Evolutionary conservation across 1,284 basidiomycete species (phyloP).

Genomic region (Coniferiporia sulphurascens): DNA sequence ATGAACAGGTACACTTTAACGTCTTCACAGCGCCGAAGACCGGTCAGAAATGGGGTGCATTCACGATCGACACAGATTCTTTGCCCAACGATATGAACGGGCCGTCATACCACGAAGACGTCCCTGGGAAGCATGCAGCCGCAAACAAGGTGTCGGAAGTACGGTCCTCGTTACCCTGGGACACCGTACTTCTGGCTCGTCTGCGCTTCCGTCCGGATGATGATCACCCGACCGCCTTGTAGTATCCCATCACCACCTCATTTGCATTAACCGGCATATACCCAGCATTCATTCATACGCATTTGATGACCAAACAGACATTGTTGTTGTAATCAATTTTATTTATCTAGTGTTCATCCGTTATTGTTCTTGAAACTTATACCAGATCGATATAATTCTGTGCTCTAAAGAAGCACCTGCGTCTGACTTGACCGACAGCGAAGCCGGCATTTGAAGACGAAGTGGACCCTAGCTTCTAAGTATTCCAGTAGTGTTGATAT

Average conservation of each 20-base stretch:
- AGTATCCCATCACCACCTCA: not conserved
- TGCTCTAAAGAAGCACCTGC: too few species aligned
- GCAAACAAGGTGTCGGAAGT: constrained; percentile 48
- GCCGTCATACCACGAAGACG: constrained; percentile 37
- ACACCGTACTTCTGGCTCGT: constrained; percentile 47
- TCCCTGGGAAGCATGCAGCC: constrained; percentile 32
- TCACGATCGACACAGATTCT: constrained; percentile 47
- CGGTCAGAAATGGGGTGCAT: constrained; percentile 64
- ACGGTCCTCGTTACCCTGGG: constrained; percentile 28
- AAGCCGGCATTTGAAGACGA: too few species aligned
- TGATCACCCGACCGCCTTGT: constrained; percentile 39
- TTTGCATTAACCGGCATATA: not conserved
- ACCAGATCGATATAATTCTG: too few species aligned
- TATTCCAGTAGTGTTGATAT: too few species aligned
- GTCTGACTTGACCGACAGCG: too few species aligned
- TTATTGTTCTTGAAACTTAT: too few species aligned
- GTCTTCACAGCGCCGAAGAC: constrained; percentile 47
- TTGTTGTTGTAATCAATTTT: too few species aligned
- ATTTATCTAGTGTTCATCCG: too few species aligned
- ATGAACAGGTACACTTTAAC: constrained; percentile 55
- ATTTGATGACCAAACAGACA: too few species aligned
- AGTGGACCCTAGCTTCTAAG: too few species aligned
- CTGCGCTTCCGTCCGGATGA: constrained; percentile 53
- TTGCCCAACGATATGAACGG: constrained; percentile 32
- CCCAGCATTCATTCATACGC: not conserved